Evolutionary conservation across 192 early-diverging fungal species (phyloP), one percentile per base, ranked within the genome.

Genomic region (Pilobolus umbonatus): DNA sequence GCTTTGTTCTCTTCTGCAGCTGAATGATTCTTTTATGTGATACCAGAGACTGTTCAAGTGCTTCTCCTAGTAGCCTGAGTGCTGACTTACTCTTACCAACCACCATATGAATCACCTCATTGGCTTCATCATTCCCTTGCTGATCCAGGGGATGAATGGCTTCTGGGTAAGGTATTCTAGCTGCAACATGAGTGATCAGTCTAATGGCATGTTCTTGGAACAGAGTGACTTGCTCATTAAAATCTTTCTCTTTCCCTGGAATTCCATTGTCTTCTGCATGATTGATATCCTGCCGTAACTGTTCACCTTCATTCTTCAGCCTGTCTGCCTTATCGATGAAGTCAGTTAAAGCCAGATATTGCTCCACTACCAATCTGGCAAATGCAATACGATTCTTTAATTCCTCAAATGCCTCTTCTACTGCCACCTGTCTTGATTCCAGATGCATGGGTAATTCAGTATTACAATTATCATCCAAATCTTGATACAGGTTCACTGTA

Each of bases 391-490:
- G 69, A 10, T 67, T 32, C 22, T 52, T 56, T 25, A 77, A 43
- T 4, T 62, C 40, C 30, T 67, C 60, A 47, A 71, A 63, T 34
- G 62, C 44, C 38, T 71, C 68, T 55, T 77, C 75, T 25, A 74
- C 39, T 1, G 50, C 61, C 15, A 62, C 62, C 35, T 77, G 75
- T 24, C 65, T 56, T 9, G 40, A 55, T 7, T 71, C 35, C 11
- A 77, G 45, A 56, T 67, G 62, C n/a, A 44, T 48, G 0, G 75
- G 75, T 29, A 77, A 26, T 22, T 68, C 61, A 11, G 58, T 21
- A 11, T 28, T 35, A n/a, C 68, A 62, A 26, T 48, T 26, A 36
- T 76, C 72, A 24, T 71, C 65, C 21, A 77, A 45, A 22, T 77
- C 75, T 47, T 77, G 72, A 34, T 65, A 74, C 12, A 57, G 25